phyloP scores from a whole-genome alignment of 305 asterid species.

The Lippia alba region DNA sequence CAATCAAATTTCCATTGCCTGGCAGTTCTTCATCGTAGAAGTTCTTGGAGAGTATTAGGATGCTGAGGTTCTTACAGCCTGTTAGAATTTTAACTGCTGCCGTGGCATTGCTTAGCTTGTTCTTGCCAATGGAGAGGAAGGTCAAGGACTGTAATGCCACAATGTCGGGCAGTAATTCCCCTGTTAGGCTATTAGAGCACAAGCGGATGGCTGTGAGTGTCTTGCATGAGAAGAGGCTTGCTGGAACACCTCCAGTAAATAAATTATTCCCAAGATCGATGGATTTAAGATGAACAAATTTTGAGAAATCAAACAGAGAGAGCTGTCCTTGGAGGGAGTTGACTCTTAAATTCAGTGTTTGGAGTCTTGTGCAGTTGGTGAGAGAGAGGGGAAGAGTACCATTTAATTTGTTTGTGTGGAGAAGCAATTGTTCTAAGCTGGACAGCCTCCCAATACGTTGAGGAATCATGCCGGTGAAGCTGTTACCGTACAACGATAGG shows the following conservation, averaged over 20 bases:
- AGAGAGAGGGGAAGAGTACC: constrained; percentile 84
- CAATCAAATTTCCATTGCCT: constrained; percentile 43
- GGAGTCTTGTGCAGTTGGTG: constrained; percentile 68
- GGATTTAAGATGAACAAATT: constrained; percentile 51
- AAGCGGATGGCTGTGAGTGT: constrained; percentile 75
- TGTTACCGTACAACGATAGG: constrained; percentile 69
- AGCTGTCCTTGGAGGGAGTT: constrained; percentile 79
- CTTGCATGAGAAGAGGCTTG: constrained; percentile 70
- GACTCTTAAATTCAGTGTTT: constrained; percentile 67
- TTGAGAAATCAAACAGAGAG: constrained; percentile 72
- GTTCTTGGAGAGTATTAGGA: constrained; percentile 68
- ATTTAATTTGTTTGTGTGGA: constrained; percentile 67
- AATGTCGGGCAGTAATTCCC: constrained; percentile 66
- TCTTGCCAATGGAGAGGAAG: constrained; percentile 81
- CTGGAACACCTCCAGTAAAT: constrained; percentile 70
- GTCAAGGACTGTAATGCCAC: constrained; percentile 63
- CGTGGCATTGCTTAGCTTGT: constrained; percentile 66
- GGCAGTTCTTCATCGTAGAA: constrained; percentile 72
- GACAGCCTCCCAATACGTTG: constrained; percentile 66
- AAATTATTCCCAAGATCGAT: constrained; percentile 82
- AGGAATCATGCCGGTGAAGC: constrained; percentile 68
- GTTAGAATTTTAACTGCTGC: constrained; percentile 64
- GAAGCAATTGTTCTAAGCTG: constrained; percentile 64
- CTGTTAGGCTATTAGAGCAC: constrained; percentile 65
- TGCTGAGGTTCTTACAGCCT: constrained; percentile 75